These are phyloP conservation scores for Penicillium sp. DNA, from an alignment of 2,329 filamentous ascomycete genomes.

Conservation along the genomic window DNA sequence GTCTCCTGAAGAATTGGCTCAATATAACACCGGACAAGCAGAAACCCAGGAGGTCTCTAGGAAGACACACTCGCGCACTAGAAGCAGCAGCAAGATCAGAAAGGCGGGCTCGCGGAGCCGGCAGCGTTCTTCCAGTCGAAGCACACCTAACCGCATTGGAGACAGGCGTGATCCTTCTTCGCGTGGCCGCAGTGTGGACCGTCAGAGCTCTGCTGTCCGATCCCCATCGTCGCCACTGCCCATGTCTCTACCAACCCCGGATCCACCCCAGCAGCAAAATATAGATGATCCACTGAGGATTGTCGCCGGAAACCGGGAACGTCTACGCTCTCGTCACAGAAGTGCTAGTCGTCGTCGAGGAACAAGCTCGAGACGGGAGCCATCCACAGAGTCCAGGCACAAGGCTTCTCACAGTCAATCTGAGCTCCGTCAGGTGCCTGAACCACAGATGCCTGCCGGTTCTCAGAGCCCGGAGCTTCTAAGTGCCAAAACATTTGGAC, in stretches of 20 bases:
- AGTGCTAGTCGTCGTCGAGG: conserved; percentile 49
- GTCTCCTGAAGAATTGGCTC: conserved; percentile 75
- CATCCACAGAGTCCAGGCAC: conserved; percentile 45
- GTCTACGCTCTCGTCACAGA: conserved; percentile 47
- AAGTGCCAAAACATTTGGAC: conserved; percentile 1
- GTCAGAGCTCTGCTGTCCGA: conserved; percentile 55
- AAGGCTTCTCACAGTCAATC: conserved; percentile 35
- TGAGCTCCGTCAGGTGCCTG: conserved; percentile 23
- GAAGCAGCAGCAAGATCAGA: conserved; percentile 53
- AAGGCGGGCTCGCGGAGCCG: conserved; percentile 33
- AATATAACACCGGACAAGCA: conserved; percentile 41
- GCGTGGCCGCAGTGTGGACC: conserved; percentile 59
- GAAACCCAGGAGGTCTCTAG: conserved; percentile 45
- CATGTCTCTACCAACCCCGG: conserved; percentile 53
- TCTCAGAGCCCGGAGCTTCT: conserved; percentile 6
- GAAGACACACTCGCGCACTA: conserved; percentile 28
- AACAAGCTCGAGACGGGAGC: conserved; percentile 42
- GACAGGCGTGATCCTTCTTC: conserved; percentile 23
- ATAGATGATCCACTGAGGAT: conserved; percentile 57
- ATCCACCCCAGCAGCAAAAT: conserved; percentile 50
- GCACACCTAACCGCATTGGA: conserved; percentile 36
- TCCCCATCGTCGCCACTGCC: conserved; percentile 80
- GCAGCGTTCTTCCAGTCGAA: conserved; percentile 43
- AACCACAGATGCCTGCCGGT: conserved; percentile 17
- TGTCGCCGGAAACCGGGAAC: conserved; percentile 43